Evolutionary conservation across 768 basidiomycete genomes (phyloP).

Genomic region (Termitomyces sp.): DNA sequence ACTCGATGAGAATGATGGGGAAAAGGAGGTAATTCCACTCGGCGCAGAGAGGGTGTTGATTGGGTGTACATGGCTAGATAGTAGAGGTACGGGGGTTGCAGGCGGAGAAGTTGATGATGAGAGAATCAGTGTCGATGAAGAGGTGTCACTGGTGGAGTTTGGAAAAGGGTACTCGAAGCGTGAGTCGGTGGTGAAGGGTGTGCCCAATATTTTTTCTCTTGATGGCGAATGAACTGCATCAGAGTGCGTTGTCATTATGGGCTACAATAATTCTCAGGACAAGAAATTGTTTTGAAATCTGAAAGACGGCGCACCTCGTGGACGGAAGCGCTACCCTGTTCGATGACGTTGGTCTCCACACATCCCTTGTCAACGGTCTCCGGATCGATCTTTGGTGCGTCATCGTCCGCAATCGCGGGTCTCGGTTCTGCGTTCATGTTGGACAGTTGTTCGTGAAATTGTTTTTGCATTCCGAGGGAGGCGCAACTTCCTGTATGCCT

Average conservation of each 20-base stretch:
- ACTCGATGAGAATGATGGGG: conserved; percentile 5
- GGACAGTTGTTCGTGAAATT: neutral
- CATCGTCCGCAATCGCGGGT: neutral
- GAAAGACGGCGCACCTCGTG: neutral
- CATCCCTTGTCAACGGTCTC: conserved; percentile 2
- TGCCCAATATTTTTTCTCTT: conserved; percentile 23
- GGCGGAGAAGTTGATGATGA: conserved; percentile 9
- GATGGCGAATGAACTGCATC: conserved; percentile 23
- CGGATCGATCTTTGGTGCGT: neutral
- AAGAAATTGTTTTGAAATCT: neutral
- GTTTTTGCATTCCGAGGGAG: neutral
- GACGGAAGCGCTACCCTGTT: neutral
- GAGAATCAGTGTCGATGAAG: conserved; percentile 2
- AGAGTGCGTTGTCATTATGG: neutral
- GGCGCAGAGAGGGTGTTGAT: conserved; percentile 12
- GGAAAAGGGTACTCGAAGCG: conserved; percentile 30
- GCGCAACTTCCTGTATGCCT: neutral
- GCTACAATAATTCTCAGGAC: neutral
- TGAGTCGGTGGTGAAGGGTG: conserved; percentile 25
- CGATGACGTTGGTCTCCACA: conserved; percentile 11
- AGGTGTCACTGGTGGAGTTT: neutral
- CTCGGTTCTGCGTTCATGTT: neutral
- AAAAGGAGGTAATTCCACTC: conserved; percentile 7
- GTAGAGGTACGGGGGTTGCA: conserved; percentile 1
- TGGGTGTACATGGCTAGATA: conserved; percentile 4